Conservation (phyloP, 169 alveolate species). For the Cryptosporidium sp. region DNA sequence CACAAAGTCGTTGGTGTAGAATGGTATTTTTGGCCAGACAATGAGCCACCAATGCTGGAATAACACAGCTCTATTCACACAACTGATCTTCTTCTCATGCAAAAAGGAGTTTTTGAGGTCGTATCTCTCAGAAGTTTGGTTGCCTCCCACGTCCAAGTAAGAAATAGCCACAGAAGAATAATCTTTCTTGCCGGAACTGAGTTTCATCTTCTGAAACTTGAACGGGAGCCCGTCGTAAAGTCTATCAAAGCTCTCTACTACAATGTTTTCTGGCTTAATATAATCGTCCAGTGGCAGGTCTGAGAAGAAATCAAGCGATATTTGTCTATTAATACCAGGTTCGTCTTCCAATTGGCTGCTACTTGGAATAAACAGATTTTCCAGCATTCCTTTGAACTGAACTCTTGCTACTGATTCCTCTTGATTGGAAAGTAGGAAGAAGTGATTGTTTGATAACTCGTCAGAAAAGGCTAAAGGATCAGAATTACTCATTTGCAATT, state of each 20-base stretch:
- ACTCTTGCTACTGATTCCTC: conserved; percentile 11
- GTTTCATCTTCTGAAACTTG: not conserved
- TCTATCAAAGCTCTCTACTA: not conserved
- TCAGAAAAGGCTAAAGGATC: not conserved
- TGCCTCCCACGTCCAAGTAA: not conserved
- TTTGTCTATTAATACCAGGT: not conserved
- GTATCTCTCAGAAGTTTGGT: not conserved
- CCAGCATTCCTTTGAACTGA: not conserved
- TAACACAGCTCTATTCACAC: conserved; percentile 44
- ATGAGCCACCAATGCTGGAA: conserved; percentile 66
- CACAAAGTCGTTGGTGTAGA: conserved; percentile 39
- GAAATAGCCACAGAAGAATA: not conserved
- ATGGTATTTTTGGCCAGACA: conserved; percentile 34
- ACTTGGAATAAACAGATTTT: not conserved
- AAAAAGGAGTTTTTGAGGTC: not conserved
- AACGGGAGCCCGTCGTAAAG: not conserved
- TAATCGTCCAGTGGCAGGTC: not conserved
- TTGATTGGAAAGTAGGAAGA: not conserved
- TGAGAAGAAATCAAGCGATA: not conserved
- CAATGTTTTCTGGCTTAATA: not conserved
- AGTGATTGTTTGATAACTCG: not conserved
- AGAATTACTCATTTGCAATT: not conserved
- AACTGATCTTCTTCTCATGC: not conserved
- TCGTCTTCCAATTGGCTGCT: not conserved
- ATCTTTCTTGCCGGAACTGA: not conserved